Base-by-base conservation (phyloP, 2,329 filamentous ascomycete species). In the Sarocladiaceae sp. region DNA sequence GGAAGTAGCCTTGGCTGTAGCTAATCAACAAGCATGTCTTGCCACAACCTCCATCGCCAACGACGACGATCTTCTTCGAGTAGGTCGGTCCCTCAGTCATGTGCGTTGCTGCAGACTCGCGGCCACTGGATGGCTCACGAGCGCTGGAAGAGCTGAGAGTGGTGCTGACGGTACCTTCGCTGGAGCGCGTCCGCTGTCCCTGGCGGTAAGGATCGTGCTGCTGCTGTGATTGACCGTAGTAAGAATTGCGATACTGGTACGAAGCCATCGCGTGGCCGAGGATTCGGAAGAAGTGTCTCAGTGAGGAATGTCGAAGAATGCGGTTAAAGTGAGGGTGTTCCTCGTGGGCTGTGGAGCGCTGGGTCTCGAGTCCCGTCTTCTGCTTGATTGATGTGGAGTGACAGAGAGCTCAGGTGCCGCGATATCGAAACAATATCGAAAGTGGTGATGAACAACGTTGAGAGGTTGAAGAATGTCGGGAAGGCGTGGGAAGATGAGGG, bases 61-160 rank as follows among this genome's bases (percentile, higher is more conserved):
- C 93, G 43, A 98, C 93, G 34, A 98, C 93, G 62, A 98, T 93
- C 77, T 98, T 98, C 76, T 98, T 98, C 54, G 91, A 97, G 69
- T 93, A 96, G 46, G 88, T 80, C 3, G 91, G 90, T 19, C 86
- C 88, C 61, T 95, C 88, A 41, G 91, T 96, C 66, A 91, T 79
- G 64, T 88, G 83, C 44, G 91, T 96, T 49, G 77, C 82, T 48
- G 85, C 80, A 39, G 86, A 90, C 64, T 90, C 83, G 59, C 82
- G 76, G 56, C 83, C 84, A 23, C 37, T 41, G 48, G 85, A 80
- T 37, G 86, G 90, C 64, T 90, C 83, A 59, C 82, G 76, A 56
- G 83, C 84, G 41, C 81, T 85, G 43, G 82, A 83, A 50, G 78
- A 75, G 67, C 85, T 91, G 68, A 82, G 82, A 63, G 82, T 83